Conservation (phyloP, 2,329 filamentous ascomycete genomes). For the Aspergillus fumigatus region DNA sequence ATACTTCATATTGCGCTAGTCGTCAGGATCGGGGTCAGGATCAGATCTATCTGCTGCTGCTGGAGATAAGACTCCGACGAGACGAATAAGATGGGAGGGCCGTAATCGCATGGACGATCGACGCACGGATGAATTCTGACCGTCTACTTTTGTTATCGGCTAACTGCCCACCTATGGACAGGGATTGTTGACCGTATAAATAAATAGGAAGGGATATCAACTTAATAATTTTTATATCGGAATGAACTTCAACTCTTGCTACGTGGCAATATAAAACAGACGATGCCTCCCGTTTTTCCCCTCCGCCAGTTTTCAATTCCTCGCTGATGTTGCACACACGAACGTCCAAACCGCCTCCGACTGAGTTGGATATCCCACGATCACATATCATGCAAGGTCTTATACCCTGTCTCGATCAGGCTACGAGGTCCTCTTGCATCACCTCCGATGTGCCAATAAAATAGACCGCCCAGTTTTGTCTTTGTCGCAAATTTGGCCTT, state of each 20-base stretch:
- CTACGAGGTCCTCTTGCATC: conserved; percentile 58
- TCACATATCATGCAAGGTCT: conserved; percentile 47
- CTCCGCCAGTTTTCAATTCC: neutral
- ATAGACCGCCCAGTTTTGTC: conserved; percentile 68
- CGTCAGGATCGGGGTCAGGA: no score
- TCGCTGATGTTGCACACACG: neutral
- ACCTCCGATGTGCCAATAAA: conserved; percentile 75
- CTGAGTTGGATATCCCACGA: neutral
- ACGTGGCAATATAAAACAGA: neutral
- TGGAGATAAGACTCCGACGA: neutral
- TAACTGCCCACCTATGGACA: neutral
- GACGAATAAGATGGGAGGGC: neutral
- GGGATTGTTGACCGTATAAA: neutral
- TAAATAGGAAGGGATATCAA: neutral
- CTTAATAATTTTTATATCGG: neutral
- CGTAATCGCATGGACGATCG: neutral
- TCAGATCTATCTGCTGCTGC: neutral
- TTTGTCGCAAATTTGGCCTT: conserved; percentile 72
- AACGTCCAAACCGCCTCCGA: neutral
- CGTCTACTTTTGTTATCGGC: neutral
- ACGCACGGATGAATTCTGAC: neutral
- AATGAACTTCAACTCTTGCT: neutral
- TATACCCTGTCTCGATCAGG: conserved; percentile 57
- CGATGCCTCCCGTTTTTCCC: neutral
- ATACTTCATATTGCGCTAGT: neutral